phyloP scores from a whole-genome alignment of 2,329 filamentous ascomycete species.

The Pseudocercospora crystallina region DNA sequence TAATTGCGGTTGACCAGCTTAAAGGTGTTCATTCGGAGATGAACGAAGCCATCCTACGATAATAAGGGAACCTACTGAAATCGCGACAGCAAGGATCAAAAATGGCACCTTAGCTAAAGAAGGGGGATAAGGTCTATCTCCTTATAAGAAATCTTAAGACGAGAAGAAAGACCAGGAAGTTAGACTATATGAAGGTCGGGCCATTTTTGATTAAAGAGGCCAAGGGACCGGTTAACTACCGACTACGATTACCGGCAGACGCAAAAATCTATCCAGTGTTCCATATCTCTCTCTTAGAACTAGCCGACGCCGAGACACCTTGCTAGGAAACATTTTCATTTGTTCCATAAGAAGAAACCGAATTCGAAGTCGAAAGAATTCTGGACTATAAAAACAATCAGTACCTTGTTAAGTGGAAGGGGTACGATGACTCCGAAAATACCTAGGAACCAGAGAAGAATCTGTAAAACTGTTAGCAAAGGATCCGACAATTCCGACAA shows the following conservation, averaged over 20 bases:
- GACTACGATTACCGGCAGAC: too few relatives aligned
- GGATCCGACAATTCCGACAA: not conserved
- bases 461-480: slow-evolving; percentile 1
- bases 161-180: slow-evolving; percentile 6
- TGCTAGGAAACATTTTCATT: slow-evolving; percentile 1
- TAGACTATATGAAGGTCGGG: slow-evolving; percentile 12
- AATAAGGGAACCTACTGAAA: slow-evolving; percentile 4
- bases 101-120: slow-evolving; percentile 15
- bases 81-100: too few relatives aligned
- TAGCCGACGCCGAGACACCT: slow-evolving; percentile 1
- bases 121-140: not conserved
- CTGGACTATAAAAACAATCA: not conserved
- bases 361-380: slow-evolving; percentile 1
- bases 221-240: not conserved
- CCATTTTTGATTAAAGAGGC: slow-evolving; percentile 11
- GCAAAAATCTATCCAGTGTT: too few relatives aligned
- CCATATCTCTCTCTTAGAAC: slow-evolving; percentile 4
- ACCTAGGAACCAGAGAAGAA: slow-evolving; percentile 5
- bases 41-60: not conserved
- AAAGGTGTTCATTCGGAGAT: not conserved
- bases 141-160: slow-evolving; percentile 4
- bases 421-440: slow-evolving; percentile 1
- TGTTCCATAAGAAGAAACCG: not conserved
- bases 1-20: not conserved
- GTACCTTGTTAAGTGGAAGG: slow-evolving; percentile 10